These are phyloP conservation scores for Saccharomyces hybrid DNA, from an alignment of 1,139 yeast genomes.

Conservation along the genomic window DNA sequence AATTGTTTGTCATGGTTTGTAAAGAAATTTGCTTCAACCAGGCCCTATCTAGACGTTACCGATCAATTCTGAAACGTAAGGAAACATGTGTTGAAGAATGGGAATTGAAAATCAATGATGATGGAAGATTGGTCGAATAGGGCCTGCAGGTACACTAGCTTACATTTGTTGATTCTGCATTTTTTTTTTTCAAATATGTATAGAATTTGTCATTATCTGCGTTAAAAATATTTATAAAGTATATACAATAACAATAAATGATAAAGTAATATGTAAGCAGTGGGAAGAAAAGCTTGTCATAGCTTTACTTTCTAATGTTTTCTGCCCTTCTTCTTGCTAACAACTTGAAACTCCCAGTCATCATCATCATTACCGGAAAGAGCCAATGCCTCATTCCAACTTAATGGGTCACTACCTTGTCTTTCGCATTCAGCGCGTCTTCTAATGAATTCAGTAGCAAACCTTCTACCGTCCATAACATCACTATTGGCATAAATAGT, in stretches of 20 bases:
- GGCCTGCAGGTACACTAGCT: neutral
- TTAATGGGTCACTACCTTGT: conserved; percentile 47
- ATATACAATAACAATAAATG: conserved; percentile 1
- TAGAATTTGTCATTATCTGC: neutral
- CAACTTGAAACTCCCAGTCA: conserved; percentile 77
- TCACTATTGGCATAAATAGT: conserved; percentile 85
- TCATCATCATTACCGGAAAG: conserved; percentile 58
- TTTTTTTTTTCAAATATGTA: neutral
- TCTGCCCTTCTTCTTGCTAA: conserved; percentile 54
- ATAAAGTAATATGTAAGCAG: neutral
- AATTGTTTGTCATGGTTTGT: conserved; percentile 65
- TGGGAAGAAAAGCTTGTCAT: neutral
- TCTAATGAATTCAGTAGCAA: conserved; percentile 82
- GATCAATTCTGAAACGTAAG: conserved; percentile 52
- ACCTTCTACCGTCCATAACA: conserved; percentile 91
- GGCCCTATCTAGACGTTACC: conserved; percentile 75
- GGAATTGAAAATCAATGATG: conserved; percentile 34
- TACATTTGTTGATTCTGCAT: neutral
- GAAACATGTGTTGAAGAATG: conserved; percentile 44
- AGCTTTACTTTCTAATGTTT: conserved; percentile 19
- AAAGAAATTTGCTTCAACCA: conserved; percentile 90
- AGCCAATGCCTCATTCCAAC: conserved; percentile 61
- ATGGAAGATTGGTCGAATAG: conserved; percentile 28
- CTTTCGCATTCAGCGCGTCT: conserved; percentile 67
- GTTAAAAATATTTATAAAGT: neutral